Base-by-base conservation (phyloP, 768 basidiomycete genomes). In the Nevesoporus exiguus region DNA sequence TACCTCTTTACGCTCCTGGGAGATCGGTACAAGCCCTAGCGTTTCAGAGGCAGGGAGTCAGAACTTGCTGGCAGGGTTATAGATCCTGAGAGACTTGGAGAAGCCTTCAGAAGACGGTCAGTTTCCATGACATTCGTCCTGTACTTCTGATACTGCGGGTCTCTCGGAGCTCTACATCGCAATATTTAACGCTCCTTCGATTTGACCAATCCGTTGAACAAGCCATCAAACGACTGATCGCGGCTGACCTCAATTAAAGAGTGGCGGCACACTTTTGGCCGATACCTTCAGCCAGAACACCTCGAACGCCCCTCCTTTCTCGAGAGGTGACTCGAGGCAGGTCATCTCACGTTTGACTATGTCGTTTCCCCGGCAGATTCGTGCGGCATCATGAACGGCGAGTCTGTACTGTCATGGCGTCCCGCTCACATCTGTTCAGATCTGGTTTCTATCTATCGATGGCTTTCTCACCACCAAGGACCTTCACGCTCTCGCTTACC, bases 321-420 rank as follows among this genome's bases (percentile, higher is more conserved):
- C 8, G 49, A 55, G 25, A 21, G 2, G 13, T 27, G 25, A 39
- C 22, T 55, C 25, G 22, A 25, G 6, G 34, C n/a, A 41, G 13
- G 36, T 51, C 54, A 1, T 24, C 15, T 51, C 1, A 45, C 49
- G 24, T 51, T 56, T 33, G 55, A 56, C 45, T 56, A 49, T 14
- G 25, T 56, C 39, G 55, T 47, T 14, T 51, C 55, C 11, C 55
- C 49, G 8, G 55, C 49, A 13, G 52, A 52, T 30, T 52, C 50
- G 14, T 56, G 52, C 15, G 55, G 45, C 7, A 51, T 56, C 50
- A 56, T 56, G 55, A 45, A 52, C 14, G 55, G 55, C 44, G 49
- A 44, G 55, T 56, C 10, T 1, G 55, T 52, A 3, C 39, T 21
- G 19, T 5, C 37, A 4, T 21, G 19, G 17, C 27, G 17, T 27